Evolutionary conservation across 169 alveolate species (phyloP), one percentile per base, ranked within the genome.

Genomic region (Cryptosporidium sp.): DNA sequence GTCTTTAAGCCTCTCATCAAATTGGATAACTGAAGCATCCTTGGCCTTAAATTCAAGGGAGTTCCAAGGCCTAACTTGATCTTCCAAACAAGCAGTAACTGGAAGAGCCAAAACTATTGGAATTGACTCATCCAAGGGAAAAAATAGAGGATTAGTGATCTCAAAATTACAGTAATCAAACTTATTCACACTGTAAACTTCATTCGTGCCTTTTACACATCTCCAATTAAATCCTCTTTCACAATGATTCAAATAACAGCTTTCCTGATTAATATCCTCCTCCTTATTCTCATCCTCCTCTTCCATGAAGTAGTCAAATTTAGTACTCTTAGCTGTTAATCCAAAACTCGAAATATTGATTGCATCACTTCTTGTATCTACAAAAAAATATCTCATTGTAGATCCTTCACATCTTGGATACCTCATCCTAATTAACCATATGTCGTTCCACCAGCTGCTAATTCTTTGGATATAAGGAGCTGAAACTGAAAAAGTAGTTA

Each of bases 361-460:
- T 29, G 21, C 9, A 33, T 80, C 89, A 45, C 50, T 80, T 26
- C 37, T 62, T 16, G 75, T 41, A 62, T 80, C 89, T 9, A 80
- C 71, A 26, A 62, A 48, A 65, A 80, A 61, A n/a, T 80, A 80
- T 65, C 89, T 80, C 89, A 80, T 80, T 39, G 89, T 80, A 7
- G 89, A 80, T 18, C 70, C 59, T 14, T 23, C 8, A 48, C 74
- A 58, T 62, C 89, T 80, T 45, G 89, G 89, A 43, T 62, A 80
- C 23, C 89, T 59, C 75, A 80, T 80, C 37, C 74, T 59, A 14
- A 80, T 80, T 26, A 45, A 33, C 89, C 89, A 80, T 21, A 80
- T 62, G 29, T 80, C 75, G 18, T 65, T 80, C 89, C 89, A 80
- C 89, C 89, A 80, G 33, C 89, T 80, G 26, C 43, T 21, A 9